A percentile compares a stretch with the other conserved stretches of the same genome.
Conservation (phyloP, 805 yeast species). For the Hanseniaspora clermontiae region DNA sequence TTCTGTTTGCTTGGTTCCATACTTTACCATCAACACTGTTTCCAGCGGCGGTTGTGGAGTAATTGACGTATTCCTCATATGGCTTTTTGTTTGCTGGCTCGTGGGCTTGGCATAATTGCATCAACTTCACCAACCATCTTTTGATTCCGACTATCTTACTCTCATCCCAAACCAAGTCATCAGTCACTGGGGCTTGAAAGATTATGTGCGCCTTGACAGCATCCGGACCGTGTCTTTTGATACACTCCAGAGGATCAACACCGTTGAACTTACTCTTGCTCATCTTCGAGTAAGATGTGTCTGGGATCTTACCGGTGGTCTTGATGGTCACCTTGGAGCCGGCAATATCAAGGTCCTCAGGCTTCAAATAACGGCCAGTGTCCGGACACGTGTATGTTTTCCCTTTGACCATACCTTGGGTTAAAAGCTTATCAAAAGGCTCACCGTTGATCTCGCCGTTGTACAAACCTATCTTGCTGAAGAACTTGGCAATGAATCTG, state of each 20-base stretch:
- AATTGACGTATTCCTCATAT: background rate
- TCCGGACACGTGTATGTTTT: slow-evolving; percentile 62
- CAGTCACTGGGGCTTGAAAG: slow-evolving; percentile 81
- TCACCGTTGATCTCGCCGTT: slow-evolving; percentile 52
- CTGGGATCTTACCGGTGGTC: slow-evolving; percentile 40
- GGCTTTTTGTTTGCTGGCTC: background rate
- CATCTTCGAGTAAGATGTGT: slow-evolving; percentile 74
- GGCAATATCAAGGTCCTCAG: slow-evolving; percentile 50
- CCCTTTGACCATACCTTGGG: slow-evolving; percentile 98
- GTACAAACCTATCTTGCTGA: slow-evolving; percentile 58
- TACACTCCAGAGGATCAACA: slow-evolving; percentile 74
- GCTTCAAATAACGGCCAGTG: slow-evolving; percentile 63
- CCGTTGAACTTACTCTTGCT: slow-evolving; percentile 93
- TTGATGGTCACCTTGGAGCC: slow-evolving; percentile 35
- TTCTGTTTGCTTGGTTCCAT: slow-evolving; percentile 44
- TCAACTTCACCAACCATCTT: slow-evolving; percentile 65
- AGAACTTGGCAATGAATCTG: slow-evolving; percentile 71
- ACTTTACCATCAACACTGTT: slow-evolving; percentile 39
- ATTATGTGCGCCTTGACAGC: slow-evolving; percentile 86
- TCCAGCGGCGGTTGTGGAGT: background rate
- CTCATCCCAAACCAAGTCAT: slow-evolving; percentile 82
- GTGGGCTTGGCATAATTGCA: slow-evolving; percentile 18
- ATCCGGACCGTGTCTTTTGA: slow-evolving; percentile 73
- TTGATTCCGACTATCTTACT: slow-evolving; percentile 72
- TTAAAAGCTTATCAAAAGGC: slow-evolving; percentile 67